Base-by-base conservation (phyloP, 306 rosid genomes). In the Rosa multiflora region DNA sequence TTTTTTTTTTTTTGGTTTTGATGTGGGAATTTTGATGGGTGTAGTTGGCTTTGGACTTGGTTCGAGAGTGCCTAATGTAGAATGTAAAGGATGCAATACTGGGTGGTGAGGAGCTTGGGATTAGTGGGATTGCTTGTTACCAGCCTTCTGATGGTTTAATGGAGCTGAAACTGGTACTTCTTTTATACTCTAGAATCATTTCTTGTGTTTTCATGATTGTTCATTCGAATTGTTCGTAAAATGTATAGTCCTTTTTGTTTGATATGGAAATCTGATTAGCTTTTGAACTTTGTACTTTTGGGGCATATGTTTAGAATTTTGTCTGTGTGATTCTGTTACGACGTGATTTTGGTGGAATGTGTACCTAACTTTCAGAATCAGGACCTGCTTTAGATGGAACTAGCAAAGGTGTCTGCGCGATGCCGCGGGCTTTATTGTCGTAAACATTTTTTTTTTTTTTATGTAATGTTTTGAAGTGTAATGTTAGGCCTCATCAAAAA, bases 31-130 rank as follows among this genome's bases (percentile, higher is more conserved):
- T n/a, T 61, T 37, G 67, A 51, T 42, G 23, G 10, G 23, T 88
- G 70, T 75, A 93, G 97, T n/a, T 93, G 13, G 85, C 88, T 21
- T 29, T 83, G 85, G 98, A 91, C 80, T 82, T 90, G 83, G 86
- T 93, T 83, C 77, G 81, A 79, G 87, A 86, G 70, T 93, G 98
- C 95, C 70, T 93, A 18, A 76, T 63, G 82, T 83, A 82, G 76
- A 87, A 85, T 68, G 97, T 85, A 46, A 85, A 49, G 76, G 84
- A 84, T 10, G 86, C 88, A 10, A 69, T 88, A 18, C 46, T 89
- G 67, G 89, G 93, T 46, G 78, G 80, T 62, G 82, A 68, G 55
- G 73, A 84, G 78, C 72, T 80, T 58, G 78, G 85, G 29, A 74
- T 88, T 11, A 67, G 74, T 59, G 86, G 81, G 73, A 86, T 83